phyloP scores from a whole-genome alignment of 176 grass and related monocot species.

The Carex scoparia region DNA sequence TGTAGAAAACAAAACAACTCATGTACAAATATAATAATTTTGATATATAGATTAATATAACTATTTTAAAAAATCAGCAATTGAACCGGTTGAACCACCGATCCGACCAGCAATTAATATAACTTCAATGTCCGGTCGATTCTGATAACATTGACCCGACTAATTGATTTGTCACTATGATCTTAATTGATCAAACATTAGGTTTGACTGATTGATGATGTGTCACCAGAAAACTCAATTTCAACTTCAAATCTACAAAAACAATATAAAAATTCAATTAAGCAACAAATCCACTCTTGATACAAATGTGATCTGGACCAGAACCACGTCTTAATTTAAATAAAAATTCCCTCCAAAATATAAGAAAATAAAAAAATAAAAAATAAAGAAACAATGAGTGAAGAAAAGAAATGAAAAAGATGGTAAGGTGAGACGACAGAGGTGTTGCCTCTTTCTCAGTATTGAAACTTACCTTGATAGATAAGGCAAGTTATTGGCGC shows the following conservation, averaged over 20 bases:
- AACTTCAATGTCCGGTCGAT: too few species aligned
- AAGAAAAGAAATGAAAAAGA: neutral
- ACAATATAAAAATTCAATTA: neutral
- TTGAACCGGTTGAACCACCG: too few species aligned
- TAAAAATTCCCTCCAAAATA: neutral
- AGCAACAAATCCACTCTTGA: neutral
- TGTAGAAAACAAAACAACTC: too few species aligned
- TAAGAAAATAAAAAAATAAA: neutral
- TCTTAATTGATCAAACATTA: too few species aligned
- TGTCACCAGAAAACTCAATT: neutral
- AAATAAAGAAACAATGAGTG: neutral
- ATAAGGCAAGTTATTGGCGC: neutral
- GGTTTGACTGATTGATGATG: too few species aligned
- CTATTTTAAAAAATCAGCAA: too few species aligned
- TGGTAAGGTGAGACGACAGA: neutral
- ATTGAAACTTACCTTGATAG: constrained; percentile 9
- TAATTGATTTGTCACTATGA: too few species aligned
- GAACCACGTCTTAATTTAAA: neutral
- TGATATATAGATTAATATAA: too few species aligned
- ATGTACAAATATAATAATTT: too few species aligned
- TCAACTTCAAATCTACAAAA: neutral
- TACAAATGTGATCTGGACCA: neutral
- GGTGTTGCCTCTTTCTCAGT: neutral
- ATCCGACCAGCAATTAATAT: too few species aligned
- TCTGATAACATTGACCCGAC: too few species aligned